phyloP scores from a whole-genome alignment of 2,329 filamentous ascomycete genomes.

The Cryphonectria japonica region DNA sequence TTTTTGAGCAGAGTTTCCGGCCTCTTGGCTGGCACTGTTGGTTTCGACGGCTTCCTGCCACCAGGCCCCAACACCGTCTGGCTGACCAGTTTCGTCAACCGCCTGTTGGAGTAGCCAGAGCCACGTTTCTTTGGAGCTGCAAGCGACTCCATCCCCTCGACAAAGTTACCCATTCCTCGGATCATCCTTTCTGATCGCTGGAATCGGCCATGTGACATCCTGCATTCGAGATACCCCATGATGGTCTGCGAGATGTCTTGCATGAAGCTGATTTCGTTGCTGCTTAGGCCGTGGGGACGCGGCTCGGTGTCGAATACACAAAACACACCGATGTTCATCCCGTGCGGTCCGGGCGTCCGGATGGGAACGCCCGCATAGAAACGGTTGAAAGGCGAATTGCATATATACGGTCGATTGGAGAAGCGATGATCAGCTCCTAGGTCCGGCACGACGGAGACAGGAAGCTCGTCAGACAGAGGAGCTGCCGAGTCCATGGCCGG shows the following conservation, averaged over 20 bases:
- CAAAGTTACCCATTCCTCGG: conserved; percentile 41
- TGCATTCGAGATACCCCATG: conserved; percentile 43
- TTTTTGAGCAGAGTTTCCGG: conserved; percentile 3
- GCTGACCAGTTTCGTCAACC: background rate
- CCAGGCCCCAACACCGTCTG: background rate
- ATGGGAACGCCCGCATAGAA: conserved; percentile 50
- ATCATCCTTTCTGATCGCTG: conserved; percentile 43
- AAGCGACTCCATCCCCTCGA: conserved; percentile 37
- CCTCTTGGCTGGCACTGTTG: background rate
- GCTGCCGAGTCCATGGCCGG: background rate
- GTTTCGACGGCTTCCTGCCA: background rate
- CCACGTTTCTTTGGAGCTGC: background rate
- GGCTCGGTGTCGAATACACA: conserved; percentile 40
- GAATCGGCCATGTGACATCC: conserved; percentile 35
- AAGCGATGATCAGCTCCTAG: conserved; percentile 40
- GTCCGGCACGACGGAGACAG: conserved; percentile 42
- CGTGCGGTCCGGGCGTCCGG: conserved; percentile 37
- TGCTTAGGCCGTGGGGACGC: conserved; percentile 34
- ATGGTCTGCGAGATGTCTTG: conserved; percentile 37
- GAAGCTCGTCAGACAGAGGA: conserved; percentile 31
- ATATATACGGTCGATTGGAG: conserved; percentile 34
- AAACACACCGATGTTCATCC: conserved; percentile 48
- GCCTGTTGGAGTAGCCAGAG: conserved; percentile 14
- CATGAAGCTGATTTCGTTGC: conserved; percentile 36
- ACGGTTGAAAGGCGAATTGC: conserved; percentile 32